These are phyloP conservation scores for Murraya koenigii DNA, from an alignment of 345 rosid genomes.

Conservation along the genomic window DNA sequence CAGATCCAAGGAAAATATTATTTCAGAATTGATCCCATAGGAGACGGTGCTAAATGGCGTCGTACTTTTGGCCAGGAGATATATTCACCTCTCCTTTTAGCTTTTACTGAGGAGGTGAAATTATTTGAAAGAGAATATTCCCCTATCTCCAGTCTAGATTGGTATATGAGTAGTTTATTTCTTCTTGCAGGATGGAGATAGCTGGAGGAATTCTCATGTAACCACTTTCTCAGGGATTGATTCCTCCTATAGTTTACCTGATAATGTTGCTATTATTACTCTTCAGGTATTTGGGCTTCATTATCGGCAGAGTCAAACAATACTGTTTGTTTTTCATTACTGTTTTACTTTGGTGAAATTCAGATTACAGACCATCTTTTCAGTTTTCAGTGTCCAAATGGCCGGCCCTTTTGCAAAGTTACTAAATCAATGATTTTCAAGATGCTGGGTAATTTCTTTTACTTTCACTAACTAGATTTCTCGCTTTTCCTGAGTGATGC, in stretches of 20 bases:
- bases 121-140: background rate
- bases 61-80: constrained; percentile 88
- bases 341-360: background rate
- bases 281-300: constrained; percentile 54
- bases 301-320: background rate
- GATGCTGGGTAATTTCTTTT: constrained; percentile 11
- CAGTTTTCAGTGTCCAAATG: background rate
- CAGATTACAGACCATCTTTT: background rate
- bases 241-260: constrained; percentile 74
- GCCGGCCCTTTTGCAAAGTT: background rate
- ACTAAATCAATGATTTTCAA: background rate
- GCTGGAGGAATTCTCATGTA: constrained; percentile 51
- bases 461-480: constrained; percentile 4
- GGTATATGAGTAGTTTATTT: constrained; percentile 11
- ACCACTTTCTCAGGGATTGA: constrained; percentile 74
- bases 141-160: background rate
- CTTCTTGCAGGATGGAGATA: constrained; percentile 55
- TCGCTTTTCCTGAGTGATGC: constrained; percentile 12
- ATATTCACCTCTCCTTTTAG: constrained; percentile 87
- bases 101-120: constrained; percentile 76
- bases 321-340: background rate
- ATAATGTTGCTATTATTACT: constrained; percentile 77
- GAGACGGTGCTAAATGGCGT: constrained; percentile 97
- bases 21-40: constrained; percentile 75
- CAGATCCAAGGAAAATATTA: constrained; percentile 95